Percentiles rank a stretch among this genome's conserved stretches.
Conservation (phyloP, 108 stramenopile genomes). For the Discostella stelligeroides region DNA sequence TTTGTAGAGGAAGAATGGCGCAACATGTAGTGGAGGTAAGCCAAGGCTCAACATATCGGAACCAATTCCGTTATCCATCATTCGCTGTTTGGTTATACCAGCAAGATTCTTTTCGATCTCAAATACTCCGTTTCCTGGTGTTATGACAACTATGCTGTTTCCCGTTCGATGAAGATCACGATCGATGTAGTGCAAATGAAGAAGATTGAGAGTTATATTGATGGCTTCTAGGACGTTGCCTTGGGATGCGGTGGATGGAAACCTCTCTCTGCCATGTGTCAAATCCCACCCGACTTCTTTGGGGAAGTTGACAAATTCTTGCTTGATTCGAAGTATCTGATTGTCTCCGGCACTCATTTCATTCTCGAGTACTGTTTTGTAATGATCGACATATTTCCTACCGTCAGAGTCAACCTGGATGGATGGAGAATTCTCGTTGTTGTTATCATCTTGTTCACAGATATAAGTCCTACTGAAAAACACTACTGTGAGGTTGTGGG, state of each 20-base stretch:
- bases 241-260: conserved; percentile 83
- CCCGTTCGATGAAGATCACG: conserved; percentile 93
- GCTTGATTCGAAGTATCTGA: conserved; percentile 79
- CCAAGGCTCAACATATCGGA: conserved; percentile 96
- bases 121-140: conserved; percentile 95
- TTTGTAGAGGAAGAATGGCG: conserved; percentile 95
- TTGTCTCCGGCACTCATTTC: conserved; percentile 77
- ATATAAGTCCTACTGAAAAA: conserved; percentile 93
- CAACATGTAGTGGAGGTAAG: conserved; percentile 94
- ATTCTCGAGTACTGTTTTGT: conserved; percentile 93
- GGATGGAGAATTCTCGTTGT: conserved; percentile 13
- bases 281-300: conserved; percentile 81
- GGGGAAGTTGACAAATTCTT: conserved; percentile 90
- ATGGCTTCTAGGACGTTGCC: conserved; percentile 97
- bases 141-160: conserved; percentile 93
- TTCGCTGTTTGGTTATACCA: conserved; percentile 96
- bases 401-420: conserved; percentile 73
- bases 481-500: conserved; percentile 93
- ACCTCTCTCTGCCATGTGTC: conserved; percentile 49
- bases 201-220: conserved; percentile 96
- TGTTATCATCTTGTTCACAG: conserved; percentile 17
- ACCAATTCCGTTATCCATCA: conserved; percentile 99
- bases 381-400: conserved; percentile 83
- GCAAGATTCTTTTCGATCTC: conserved; percentile 90
- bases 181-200: conserved; percentile 96